Conservation (phyloP, 805 yeast species). For the Ogataea parapolymorpha region DNA sequence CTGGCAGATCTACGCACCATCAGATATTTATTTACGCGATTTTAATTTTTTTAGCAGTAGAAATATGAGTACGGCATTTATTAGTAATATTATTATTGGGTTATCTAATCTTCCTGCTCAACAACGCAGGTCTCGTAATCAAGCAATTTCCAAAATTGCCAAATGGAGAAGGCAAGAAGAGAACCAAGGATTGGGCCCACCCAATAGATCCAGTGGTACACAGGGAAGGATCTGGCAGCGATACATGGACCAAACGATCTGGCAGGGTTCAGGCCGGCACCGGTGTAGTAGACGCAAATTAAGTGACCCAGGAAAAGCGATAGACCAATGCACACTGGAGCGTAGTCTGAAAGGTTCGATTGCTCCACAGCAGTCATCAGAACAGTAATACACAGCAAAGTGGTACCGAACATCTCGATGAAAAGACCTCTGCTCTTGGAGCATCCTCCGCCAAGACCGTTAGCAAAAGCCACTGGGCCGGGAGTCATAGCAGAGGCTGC, state of each 20-base stretch:
- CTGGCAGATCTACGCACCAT: constrained; percentile 17
- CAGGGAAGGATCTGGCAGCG: constrained; percentile 70
- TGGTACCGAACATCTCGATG: constrained; percentile 78
- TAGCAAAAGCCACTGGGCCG: constrained; percentile 68
- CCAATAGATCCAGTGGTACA: constrained; percentile 91
- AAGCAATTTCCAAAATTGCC: constrained; percentile 62
- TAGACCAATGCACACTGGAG: constrained; percentile 81
- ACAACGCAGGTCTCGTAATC: constrained; percentile 57
- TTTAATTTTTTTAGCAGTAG: background rate
- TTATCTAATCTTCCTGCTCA: constrained; percentile 21
- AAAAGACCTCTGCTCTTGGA: constrained; percentile 74
- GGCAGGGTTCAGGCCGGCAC: constrained; percentile 92
- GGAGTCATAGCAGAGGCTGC: constrained; percentile 85
- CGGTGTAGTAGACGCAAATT: constrained; percentile 77
- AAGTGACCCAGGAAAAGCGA: constrained; percentile 80
- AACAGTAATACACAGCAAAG: constrained; percentile 70
- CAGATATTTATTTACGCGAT: background rate
- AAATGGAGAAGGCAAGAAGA: constrained; percentile 59
- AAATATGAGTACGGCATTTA: background rate
- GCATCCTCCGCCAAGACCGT: constrained; percentile 66
- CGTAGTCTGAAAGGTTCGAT: constrained; percentile 69
- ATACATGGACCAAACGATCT: constrained; percentile 82
- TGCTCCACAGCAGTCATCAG: constrained; percentile 82
- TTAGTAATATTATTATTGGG: background rate
- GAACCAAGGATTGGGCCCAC: constrained; percentile 81